Conservation (phyloP, 2,329 filamentous ascomycete genomes). For the Colletotrichum noveboracense region DNA sequence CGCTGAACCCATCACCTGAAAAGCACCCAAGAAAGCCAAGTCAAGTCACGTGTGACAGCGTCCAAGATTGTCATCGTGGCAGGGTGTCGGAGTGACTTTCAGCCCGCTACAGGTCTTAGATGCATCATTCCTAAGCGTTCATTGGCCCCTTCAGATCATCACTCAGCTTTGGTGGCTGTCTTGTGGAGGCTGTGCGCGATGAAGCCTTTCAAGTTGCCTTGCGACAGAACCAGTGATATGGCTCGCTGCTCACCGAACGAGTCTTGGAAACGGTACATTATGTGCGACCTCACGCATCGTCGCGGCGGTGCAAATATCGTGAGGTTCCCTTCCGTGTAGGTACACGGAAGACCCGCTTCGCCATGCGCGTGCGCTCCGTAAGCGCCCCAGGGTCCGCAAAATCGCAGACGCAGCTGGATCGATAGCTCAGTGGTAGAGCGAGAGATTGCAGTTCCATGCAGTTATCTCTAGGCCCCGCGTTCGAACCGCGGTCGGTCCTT, state of each 20-base stretch:
- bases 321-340: neutral
- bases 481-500: constrained; percentile 21
- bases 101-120: constrained; percentile 24
- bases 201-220: neutral
- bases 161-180: neutral
- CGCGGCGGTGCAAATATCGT: neutral
- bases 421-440: constrained; percentile 9
- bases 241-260: neutral
- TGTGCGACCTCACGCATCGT: too few species aligned
- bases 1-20: neutral
- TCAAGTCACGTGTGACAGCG: neutral
- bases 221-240: neutral
- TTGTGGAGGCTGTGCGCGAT: constrained; percentile 1
- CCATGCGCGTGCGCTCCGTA: neutral
- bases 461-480: constrained; percentile 21
- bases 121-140: neutral
- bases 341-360: neutral
- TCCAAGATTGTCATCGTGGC: constrained; percentile 20
- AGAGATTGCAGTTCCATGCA: constrained; percentile 18
- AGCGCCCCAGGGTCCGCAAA: neutral
- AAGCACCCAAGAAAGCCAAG: neutral
- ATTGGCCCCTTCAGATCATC: neutral
- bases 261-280: neutral
- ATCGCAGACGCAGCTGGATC: neutral
- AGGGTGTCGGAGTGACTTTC: constrained; percentile 35